phyloP scores from a whole-genome alignment of 768 basidiomycete species.

The Phlebiopsis gigantea region DNA sequence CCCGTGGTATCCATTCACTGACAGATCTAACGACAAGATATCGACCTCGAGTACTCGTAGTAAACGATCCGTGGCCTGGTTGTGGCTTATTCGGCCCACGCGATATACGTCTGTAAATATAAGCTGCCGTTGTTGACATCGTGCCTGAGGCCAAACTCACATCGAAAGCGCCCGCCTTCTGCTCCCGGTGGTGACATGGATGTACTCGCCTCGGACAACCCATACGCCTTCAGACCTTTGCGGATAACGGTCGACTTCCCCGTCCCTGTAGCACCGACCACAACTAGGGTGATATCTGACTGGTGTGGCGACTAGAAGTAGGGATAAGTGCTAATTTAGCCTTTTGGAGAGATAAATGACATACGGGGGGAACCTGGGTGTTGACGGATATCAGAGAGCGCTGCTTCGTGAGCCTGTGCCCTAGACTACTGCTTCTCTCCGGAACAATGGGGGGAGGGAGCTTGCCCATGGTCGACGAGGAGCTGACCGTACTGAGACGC shows the following conservation, averaged over 20 bases:
- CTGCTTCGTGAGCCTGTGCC: conserved; percentile 17
- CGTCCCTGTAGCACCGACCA: conserved; percentile 73
- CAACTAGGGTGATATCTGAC: conserved; percentile 53
- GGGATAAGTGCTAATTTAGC: neutral
- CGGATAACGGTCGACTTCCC: conserved; percentile 84
- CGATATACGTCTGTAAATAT: conserved; percentile 32
- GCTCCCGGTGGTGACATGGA: conserved; percentile 16
- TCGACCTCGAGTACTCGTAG: conserved; percentile 30
- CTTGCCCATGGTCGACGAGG: conserved; percentile 18
- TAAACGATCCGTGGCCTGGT: conserved; percentile 11
- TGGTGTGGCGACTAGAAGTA: conserved; percentile 11
- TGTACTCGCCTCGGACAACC: conserved; percentile 32
- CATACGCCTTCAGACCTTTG: conserved; percentile 65
- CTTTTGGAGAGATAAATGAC: neutral
- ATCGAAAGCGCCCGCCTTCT: conserved; percentile 17
- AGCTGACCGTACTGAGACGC: conserved; percentile 20
- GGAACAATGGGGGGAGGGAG: conserved; percentile 20
- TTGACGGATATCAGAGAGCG: conserved; percentile 19
- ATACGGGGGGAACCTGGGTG: conserved; percentile 23
- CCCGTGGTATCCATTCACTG: conserved; percentile 21
- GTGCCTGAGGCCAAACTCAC: conserved; percentile 16
- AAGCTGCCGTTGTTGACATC: neutral
- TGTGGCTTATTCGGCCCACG: conserved; percentile 29
- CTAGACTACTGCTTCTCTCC: conserved; percentile 22
- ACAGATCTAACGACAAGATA: conserved; percentile 27